Conservation (phyloP, 2,329 filamentous ascomycete genomes). For the Pezicula neosporulosa region DNA sequence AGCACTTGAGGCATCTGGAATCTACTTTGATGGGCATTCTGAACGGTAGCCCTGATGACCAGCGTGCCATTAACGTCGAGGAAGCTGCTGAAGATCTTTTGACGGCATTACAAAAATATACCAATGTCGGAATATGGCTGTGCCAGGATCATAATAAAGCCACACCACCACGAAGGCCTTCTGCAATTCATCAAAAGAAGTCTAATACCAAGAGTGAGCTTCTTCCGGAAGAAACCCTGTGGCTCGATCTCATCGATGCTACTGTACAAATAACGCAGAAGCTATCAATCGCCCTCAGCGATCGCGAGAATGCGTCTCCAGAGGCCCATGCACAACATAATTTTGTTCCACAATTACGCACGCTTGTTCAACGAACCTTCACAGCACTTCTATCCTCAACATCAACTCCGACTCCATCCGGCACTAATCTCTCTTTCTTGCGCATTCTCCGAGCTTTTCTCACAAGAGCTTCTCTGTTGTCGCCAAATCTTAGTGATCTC, state of each 20-base stretch:
- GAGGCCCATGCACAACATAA: conserved; percentile 50
- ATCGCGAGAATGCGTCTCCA: conserved; percentile 22
- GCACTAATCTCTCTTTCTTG: conserved; percentile 72
- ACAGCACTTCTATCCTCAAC: conserved; percentile 79
- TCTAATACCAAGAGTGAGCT: conserved; percentile 38
- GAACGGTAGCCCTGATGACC: conserved; percentile 52
- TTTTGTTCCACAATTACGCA: conserved; percentile 66
- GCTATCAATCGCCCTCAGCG: conserved; percentile 53
- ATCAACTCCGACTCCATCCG: conserved; percentile 38
- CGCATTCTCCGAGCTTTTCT: conserved; percentile 88
- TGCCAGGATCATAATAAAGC: conserved; percentile 81
- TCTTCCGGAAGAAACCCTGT: conserved; percentile 51
- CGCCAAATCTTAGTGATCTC: conserved; percentile 83
- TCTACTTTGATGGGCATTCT: conserved; percentile 74
- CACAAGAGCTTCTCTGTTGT: conserved; percentile 73
- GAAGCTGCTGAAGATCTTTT: conserved; percentile 72
- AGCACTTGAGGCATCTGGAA: conserved; percentile 76
- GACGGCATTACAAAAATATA: conserved; percentile 80
- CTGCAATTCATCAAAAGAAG: conserved; percentile 46
- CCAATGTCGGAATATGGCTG: conserved; percentile 90
- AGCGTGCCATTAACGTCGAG: conserved; percentile 51
- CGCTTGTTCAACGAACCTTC: conserved; percentile 85
- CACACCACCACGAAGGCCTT: conserved; percentile 33
- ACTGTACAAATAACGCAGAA: conserved; percentile 62
- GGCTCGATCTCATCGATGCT: conserved; percentile 58